These are phyloP conservation scores for Heliamphora exappendiculata DNA, from an alignment of 148 eudicot species.

Conservation along the genomic window DNA sequence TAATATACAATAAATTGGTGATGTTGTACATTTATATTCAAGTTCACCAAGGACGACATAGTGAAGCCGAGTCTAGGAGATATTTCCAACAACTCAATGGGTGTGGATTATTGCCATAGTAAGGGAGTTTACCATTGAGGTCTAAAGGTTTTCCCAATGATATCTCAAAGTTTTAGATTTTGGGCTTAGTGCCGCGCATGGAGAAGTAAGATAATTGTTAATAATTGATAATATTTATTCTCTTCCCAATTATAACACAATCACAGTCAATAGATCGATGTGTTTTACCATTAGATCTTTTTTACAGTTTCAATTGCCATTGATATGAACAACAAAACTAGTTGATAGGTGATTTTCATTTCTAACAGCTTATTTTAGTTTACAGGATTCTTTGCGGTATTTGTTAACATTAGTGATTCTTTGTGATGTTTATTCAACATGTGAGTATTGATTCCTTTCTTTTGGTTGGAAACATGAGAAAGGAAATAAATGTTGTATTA, in stretches of 20 bases:
- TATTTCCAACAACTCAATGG: conserved; percentile 87
- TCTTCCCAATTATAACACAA: background rate
- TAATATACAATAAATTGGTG: background rate
- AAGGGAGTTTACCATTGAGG: conserved; percentile 94
- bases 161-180: conserved; percentile 91
- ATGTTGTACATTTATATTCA: conserved; percentile 18
- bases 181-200: conserved; percentile 90
- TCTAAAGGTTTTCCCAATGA: conserved; percentile 73
- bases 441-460: no score
- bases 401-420: no score
- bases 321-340: no score
- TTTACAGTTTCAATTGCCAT: no score
- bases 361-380: no score
- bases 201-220: conserved; percentile 49
- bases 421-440: no score
- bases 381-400: no score
- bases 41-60: conserved; percentile 81
- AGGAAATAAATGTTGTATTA: no score
- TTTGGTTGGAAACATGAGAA: no score
- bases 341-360: no score
- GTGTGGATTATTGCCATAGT: conserved; percentile 85
- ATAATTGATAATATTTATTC: conserved; percentile 3
- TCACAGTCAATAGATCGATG: background rate
- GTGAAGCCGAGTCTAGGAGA: conserved; percentile 74
- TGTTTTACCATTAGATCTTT: no score